Conservation (phyloP, 1,284 basidiomycete genomes). For the Ustilago esculenta region DNA sequence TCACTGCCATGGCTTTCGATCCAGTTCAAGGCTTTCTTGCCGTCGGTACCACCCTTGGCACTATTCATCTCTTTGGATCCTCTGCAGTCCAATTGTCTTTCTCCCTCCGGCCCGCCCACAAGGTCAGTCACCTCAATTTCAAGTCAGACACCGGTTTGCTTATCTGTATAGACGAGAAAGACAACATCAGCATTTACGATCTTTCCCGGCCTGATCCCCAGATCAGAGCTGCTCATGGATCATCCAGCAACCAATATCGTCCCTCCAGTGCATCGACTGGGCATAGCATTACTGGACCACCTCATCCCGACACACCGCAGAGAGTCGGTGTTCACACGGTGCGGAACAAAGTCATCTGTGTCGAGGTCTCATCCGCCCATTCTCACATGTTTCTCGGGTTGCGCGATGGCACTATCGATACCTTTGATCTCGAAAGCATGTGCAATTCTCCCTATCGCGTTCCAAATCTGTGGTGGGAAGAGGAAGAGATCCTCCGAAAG, state of each 20-base stretch:
- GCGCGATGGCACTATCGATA: constrained; percentile 69
- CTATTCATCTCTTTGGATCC: constrained; percentile 75
- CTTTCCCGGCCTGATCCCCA: constrained; percentile 71
- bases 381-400: constrained; percentile 74
- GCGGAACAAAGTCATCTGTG: constrained; percentile 69
- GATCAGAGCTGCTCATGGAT: constrained; percentile 40
- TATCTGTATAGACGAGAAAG: constrained; percentile 75
- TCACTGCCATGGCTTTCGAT: constrained; percentile 65
- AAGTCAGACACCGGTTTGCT: constrained; percentile 73
- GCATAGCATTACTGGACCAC: constrained; percentile 43
- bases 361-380: constrained; percentile 78
- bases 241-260: constrained; percentile 40
- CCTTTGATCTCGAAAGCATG: constrained; percentile 68
- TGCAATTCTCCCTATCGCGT: constrained; percentile 63
- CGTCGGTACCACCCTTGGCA: constrained; percentile 73
- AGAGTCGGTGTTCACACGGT: constrained; percentile 52
- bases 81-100: constrained; percentile 74
- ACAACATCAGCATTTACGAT: constrained; percentile 77
- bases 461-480: constrained; percentile 75
- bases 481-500: constrained; percentile 74
- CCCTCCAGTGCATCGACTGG: constrained; percentile 34
- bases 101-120: constrained; percentile 71
- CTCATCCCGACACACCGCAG: constrained; percentile 54
- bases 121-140: constrained; percentile 75
- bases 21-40: constrained; percentile 73